Evolutionary conservation across 2,329 filamentous ascomycete genomes (phyloP), one percentile per base, ranked within the genome.

Genomic region (Aureobasidium sp.): DNA sequence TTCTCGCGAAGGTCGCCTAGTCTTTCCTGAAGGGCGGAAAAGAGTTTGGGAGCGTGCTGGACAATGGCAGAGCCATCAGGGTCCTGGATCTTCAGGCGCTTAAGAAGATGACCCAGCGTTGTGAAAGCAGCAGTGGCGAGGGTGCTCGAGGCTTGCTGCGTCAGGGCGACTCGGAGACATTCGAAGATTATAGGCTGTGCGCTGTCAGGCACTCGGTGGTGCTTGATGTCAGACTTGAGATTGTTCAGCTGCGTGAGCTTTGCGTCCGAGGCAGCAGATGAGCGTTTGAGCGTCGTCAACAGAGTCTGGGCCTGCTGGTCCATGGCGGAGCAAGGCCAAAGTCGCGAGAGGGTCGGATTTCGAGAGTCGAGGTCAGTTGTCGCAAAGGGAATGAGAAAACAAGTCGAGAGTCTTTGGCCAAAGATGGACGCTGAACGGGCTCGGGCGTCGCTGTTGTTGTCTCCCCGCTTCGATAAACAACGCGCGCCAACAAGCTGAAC

Each of bases 1-100:
- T 91, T 92, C 71, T 97, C 92, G 73, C 93, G 93, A 66, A 85
- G 84, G 72, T 97, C 93, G 63, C 91, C 91, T 63, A 97, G 82
- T 73, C 91, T 89, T 62, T 97, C 93, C 62, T 91, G 78, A 60
- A 97, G 81, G 50, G 92, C 74, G 4, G 90, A 85, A 65, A 94
- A 82, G 9, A 91, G 87, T 66, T 85, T 82, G 55, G 83, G 82
- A 2, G 87, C 86, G 62, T 74, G 70, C 73, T 96, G 78, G n/a
- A 73, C 83, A 66, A 88, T 87, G 64, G 84, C 77, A 63, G 91
- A 79, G 65, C 85, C 80, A 70, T 88, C 88, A 64, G 90, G 86
- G 62, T 95, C 89, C 76, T 97, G 93, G 63, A 93, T 87, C 64
- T 87, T 87, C 64, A 97, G 80, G 63, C 93, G 87, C 72, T 93